phyloP scores from a whole-genome alignment of 106 monocot species.

The Platanthera zijinensis region DNA sequence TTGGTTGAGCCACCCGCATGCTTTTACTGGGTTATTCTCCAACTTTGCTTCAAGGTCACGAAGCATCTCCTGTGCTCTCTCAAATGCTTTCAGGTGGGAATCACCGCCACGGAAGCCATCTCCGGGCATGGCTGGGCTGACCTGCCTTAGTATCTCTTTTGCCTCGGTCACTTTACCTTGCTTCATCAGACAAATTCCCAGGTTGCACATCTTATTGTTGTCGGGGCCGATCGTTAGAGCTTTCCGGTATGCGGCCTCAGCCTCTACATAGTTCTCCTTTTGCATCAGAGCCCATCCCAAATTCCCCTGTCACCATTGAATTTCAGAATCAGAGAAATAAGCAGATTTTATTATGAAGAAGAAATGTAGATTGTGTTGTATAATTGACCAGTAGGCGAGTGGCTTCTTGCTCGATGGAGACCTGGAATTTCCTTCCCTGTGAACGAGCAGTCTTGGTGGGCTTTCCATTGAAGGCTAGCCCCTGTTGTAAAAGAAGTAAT shows the following conservation, averaged over 20 bases:
- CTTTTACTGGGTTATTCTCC: not conserved
- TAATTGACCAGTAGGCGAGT: conserved; percentile 58
- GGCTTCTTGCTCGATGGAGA: conserved; percentile 82
- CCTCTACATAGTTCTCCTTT: conserved; percentile 63
- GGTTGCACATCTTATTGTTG: conserved; percentile 94
- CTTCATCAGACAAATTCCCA: conserved; percentile 84
- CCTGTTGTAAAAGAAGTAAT: conserved; percentile 55
- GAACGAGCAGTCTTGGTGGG: conserved; percentile 85
- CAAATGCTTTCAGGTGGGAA: conserved; percentile 81
- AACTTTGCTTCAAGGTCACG: conserved; percentile 51
- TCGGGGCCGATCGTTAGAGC: conserved; percentile 59
- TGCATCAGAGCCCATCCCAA: conserved; percentile 93
- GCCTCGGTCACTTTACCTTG: conserved; percentile 65
- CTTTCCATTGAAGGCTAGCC: conserved; percentile 81
- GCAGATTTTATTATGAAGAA: not conserved
- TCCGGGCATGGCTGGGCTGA: conserved; percentile 40
- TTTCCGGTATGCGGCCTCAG: conserved; percentile 57
- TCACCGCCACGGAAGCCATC: conserved; percentile 60
- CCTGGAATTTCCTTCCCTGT: conserved; percentile 84
- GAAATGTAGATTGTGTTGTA: not conserved
- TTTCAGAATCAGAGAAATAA: not conserved
- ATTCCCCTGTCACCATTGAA: conserved; percentile 44
- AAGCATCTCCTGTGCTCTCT: conserved; percentile 87
- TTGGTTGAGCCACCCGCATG: conserved; percentile 28
- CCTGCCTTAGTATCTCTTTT: conserved; percentile 56